A percentile compares a stretch with the other conserved stretches of the same genome.
Conservation (phyloP, 1,284 basidiomycete species). For the Meira nashicola region DNA sequence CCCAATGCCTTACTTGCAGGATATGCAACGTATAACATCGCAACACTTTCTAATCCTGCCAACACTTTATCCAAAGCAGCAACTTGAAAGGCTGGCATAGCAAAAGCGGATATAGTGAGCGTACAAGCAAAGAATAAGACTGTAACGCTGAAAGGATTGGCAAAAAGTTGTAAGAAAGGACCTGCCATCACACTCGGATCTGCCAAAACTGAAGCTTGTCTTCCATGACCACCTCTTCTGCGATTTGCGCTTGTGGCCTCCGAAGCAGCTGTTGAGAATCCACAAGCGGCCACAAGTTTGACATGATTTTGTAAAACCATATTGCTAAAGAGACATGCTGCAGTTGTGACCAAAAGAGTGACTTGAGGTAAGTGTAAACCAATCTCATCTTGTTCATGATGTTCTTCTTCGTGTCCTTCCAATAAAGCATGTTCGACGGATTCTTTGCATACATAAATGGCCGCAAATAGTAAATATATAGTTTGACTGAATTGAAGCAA, state of each 20-base stretch:
- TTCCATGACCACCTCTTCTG: conserved; percentile 17
- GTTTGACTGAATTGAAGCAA: conserved; percentile 79
- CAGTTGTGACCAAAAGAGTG: conserved; percentile 27
- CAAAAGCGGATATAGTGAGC: conserved; percentile 32
- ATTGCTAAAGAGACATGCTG: conserved; percentile 34
- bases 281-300: conserved; percentile 44
- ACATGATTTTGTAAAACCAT: conserved; percentile 45
- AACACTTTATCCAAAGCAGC: conserved; percentile 51
- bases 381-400: conserved; percentile 23
- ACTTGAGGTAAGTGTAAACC: conserved; percentile 34
- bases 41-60: conserved; percentile 43
- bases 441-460: conserved; percentile 90
- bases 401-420: conserved; percentile 28
- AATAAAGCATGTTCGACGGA: conserved; percentile 59
- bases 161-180: conserved; percentile 28
- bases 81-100: conserved; percentile 42
- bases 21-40: conserved; percentile 46
- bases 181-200: conserved; percentile 28
- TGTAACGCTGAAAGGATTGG: conserved; percentile 48
- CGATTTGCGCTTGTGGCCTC: conserved; percentile 14
- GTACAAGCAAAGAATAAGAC: conserved; percentile 46
- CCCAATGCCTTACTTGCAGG: conserved; percentile 44
- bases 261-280: conserved; percentile 39
- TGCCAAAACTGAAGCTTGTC: conserved; percentile 34
- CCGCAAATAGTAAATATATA: conserved; percentile 82